Base-by-base conservation (phyloP, 2,329 filamentous ascomycete species). In the Paracoccidioides brasiliensis region DNA sequence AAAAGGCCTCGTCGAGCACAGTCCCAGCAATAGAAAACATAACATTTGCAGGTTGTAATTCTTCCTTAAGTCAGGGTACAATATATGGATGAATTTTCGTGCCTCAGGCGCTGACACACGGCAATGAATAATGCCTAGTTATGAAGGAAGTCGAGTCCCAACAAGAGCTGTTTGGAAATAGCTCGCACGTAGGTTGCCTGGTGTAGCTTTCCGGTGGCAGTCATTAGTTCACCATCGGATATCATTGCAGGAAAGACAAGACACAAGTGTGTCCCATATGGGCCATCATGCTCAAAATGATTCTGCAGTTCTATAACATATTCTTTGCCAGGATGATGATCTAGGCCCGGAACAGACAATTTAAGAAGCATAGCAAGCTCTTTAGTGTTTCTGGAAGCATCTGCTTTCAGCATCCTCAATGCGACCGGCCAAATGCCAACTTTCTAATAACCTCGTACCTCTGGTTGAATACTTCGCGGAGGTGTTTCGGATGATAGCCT, bases 401-500 rank as follows among this genome's bases (percentile, higher is more conserved):
- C 54, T 32, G 64, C 62, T 56, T 64, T 64, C 9, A 66, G 57
- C 41, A 65, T 62, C 44, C 64, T 66, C 46, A 66, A 54, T 9
- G 59, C 59, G 14, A 65, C 62, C 56, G 58, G 4, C 62, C 62
- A 50, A 50, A 62, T 4, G 57, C 58, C 41, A 60, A 51, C 35
- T 63, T 64, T 56, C 55, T 60, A 48, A 60, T 35, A 43, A 64
- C 48, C 43, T 55, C 43, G 43, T 65, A 65, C 38, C 57, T 59
- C 7, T 60, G 15, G 28, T 63, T 50, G 22, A 64, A 62, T 35
- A 55, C 50, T 35, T 66, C 64, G 6, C 57, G 43, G 8, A 65
- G 59, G 52, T 64, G 61, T 28, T 64, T 60, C 44, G 61, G 63
- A 53, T 65, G 61, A 50, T 65, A 66, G 41, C 61, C 63, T 52